A percentile compares a stretch with the other conserved stretches of the same genome.
These are phyloP conservation scores for Leccinum rimulosum DNA, from an alignment of 768 basidiomycete species.

Conservation along the genomic window DNA sequence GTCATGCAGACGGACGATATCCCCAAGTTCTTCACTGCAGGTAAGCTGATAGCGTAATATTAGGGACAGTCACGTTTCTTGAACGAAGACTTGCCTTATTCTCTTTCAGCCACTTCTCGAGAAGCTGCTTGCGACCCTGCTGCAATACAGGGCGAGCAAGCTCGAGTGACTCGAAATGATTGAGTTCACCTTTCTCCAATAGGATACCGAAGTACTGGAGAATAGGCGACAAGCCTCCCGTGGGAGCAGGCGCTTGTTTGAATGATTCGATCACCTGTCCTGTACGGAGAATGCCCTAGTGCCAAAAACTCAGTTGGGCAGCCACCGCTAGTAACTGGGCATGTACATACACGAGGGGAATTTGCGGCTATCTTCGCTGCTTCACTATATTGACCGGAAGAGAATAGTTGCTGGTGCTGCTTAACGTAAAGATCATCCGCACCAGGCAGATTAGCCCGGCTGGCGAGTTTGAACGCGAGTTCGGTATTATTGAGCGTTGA, in stretches of 20 bases:
- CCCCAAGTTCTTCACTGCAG: slow-evolving; percentile 97
- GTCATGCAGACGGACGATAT: slow-evolving; percentile 91
- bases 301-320: slow-evolving; percentile 4
- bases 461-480: slow-evolving; percentile 96
- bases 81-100: slow-evolving; percentile 67
- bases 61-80: slow-evolving; percentile 11
- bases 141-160: slow-evolving; percentile 93
- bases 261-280: slow-evolving; percentile 95
- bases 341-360: slow-evolving; percentile 75
- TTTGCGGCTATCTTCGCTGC: slow-evolving; percentile 98
- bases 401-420: slow-evolving; percentile 91
- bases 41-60: slow-evolving; percentile 61
- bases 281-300: slow-evolving; percentile 89
- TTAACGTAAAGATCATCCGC: slow-evolving; percentile 95
- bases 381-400: slow-evolving; percentile 83
- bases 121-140: slow-evolving; percentile 92
- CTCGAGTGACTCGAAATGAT: slow-evolving; percentile 93
- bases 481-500: slow-evolving; percentile 94
- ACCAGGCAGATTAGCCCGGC: slow-evolving; percentile 93
- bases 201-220: slow-evolving; percentile 98
- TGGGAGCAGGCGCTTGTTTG: slow-evolving; percentile 89
- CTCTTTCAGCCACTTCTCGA: slow-evolving; percentile 99
- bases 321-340: neutral
- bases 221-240: slow-evolving; percentile 91
- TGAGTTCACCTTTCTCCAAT: slow-evolving; percentile 97